A percentile compares a stretch with the other conserved stretches of the same genome.
phyloP scores from a whole-genome alignment of 345 rosid genomes.

The Aurinia saxatilis region DNA sequence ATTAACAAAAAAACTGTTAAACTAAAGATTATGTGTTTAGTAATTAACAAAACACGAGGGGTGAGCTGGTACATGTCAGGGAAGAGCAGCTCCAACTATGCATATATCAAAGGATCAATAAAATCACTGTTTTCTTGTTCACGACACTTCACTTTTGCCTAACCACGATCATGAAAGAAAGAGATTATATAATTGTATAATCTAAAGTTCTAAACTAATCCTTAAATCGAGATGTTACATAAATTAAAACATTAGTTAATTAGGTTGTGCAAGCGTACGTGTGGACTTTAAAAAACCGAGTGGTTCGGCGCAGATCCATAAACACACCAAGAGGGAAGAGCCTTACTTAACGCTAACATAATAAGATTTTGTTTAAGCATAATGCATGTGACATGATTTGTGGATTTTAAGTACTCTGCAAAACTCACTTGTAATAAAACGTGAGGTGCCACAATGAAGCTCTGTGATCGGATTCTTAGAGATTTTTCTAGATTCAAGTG shows the following conservation, averaged over 20 bases:
- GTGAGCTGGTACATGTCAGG: constrained; percentile 32
- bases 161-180: constrained; percentile 9
- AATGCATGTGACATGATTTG: constrained; percentile 26
- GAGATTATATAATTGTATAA: not conserved
- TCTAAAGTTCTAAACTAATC: not conserved
- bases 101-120: constrained; percentile 25
- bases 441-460: not conserved
- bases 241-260: constrained; percentile 9
- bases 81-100: constrained; percentile 16
- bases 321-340: constrained; percentile 5
- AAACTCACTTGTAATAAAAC: constrained; percentile 8
- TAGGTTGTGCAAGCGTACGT: constrained; percentile 25
- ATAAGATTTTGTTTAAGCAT: not conserved
- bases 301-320: constrained; percentile 27
- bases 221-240: constrained; percentile 3
- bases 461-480: constrained; percentile 9
- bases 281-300: constrained; percentile 27
- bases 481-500: constrained; percentile 17
- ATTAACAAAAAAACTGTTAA: not conserved
- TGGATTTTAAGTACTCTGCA: constrained; percentile 3
- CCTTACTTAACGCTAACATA: constrained; percentile 23
- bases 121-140: constrained; percentile 25
- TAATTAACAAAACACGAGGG: constrained; percentile 25
- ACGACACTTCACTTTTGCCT: constrained; percentile 14
- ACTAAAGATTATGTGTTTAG: constrained; percentile 12